Conservation (phyloP, 148 eudicot species). For the Rhododendron henanense region DNA sequence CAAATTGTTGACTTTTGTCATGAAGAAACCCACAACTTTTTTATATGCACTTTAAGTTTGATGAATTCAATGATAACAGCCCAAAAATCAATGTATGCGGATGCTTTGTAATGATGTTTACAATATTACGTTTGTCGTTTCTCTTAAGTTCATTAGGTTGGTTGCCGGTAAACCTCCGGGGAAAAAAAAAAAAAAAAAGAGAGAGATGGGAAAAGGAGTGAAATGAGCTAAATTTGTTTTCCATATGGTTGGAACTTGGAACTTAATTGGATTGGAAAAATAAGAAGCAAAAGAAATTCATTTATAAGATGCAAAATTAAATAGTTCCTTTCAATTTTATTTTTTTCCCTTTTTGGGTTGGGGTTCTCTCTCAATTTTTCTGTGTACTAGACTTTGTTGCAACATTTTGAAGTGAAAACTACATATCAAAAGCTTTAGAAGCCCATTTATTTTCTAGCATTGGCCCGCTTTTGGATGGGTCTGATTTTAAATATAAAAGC, state of each 20-base stretch:
- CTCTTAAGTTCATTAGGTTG: background rate
- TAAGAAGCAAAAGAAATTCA: background rate
- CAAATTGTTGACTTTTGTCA: background rate
- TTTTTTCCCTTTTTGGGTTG: background rate
- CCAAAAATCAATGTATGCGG: background rate
- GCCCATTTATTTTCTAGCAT: background rate
- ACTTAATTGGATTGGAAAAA: background rate
- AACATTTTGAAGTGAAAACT: background rate
- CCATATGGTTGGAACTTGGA: background rate
- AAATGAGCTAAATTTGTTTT: background rate
- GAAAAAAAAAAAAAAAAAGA: background rate
- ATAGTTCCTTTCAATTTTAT: background rate
- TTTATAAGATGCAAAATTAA: background rate
- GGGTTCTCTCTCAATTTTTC: background rate
- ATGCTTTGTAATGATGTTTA: background rate
- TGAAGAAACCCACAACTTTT: constrained; percentile 1
- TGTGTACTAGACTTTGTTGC: background rate
- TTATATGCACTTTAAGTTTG: background rate
- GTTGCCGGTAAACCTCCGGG: background rate
- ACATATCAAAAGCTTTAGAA: background rate
- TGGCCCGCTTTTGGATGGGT: background rate
- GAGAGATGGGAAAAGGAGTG: background rate
- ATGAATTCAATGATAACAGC: constrained; percentile 6
- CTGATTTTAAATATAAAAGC: background rate
- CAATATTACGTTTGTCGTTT: background rate